These are phyloP conservation scores for Scolecobasidium constrictum DNA, from an alignment of 2,329 filamentous ascomycete species.

Conservation along the genomic window DNA sequence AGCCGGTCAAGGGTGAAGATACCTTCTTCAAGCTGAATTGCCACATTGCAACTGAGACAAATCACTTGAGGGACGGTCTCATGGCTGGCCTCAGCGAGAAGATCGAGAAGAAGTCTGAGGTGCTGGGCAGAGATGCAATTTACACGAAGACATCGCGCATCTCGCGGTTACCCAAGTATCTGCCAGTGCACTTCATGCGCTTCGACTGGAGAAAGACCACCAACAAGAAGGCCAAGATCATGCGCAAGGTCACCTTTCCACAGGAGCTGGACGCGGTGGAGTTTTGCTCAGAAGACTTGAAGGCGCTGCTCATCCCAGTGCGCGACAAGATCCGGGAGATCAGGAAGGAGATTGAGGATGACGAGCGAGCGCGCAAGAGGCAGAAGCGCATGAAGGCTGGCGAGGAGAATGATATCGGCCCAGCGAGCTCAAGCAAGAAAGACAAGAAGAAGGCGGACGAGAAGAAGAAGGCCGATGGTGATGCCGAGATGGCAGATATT, in stretches of 20 bases:
- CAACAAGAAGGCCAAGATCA: conserved; percentile 98
- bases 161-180: conserved; percentile 74
- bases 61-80: conserved; percentile 85
- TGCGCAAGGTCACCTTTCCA: conserved; percentile 96
- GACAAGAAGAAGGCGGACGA: conserved; percentile 39
- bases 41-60: conserved; percentile 79
- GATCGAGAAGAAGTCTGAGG: conserved; percentile 78
- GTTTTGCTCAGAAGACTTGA: conserved; percentile 87
- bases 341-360: conserved; percentile 87
- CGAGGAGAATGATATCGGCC: conserved; percentile 36
- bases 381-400: conserved; percentile 61
- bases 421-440: conserved; percentile 25
- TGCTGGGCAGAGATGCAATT: conserved; percentile 58
- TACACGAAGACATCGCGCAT: conserved; percentile 93
- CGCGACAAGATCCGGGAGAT: conserved; percentile 93
- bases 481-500: conserved; percentile 60
- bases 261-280: conserved; percentile 87
- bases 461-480: conserved; percentile 37
- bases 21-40: conserved; percentile 88
- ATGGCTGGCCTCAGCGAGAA: conserved; percentile 72
- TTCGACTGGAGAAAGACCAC: conserved; percentile 97
- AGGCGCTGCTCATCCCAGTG: conserved; percentile 75
- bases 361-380: conserved; percentile 82
- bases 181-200: conserved; percentile 93
- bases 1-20: conserved; percentile 57